Evolutionary conservation across 345 rosid species (phyloP).

Genomic region (Hibiscus mutabilis): DNA sequence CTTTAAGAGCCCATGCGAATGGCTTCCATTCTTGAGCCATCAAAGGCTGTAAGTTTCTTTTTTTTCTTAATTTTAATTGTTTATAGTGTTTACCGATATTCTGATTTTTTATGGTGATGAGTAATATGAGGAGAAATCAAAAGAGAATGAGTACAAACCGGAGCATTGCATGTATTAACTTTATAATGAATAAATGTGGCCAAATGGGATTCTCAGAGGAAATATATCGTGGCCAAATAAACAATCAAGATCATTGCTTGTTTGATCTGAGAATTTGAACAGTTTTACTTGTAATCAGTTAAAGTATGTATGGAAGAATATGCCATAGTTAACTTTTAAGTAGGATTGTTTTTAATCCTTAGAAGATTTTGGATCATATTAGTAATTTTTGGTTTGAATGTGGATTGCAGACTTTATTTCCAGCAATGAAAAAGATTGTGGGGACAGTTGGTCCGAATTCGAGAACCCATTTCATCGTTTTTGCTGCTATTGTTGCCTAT

Average conservation of each 20-base stretch:
- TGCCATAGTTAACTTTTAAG: neutral
- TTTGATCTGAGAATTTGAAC: neutral
- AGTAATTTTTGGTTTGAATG: conserved; percentile 3
- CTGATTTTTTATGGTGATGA: conserved; percentile 2
- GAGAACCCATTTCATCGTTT: neutral
- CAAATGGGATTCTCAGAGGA: too few relatives aligned
- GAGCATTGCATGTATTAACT: neutral
- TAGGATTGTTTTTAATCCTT: neutral
- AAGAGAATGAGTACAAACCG: neutral
- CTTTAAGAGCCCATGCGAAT: conserved; percentile 60
- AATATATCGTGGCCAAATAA: too few relatives aligned
- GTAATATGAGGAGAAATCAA: conserved; percentile 4
- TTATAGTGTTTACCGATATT: neutral
- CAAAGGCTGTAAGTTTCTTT: conserved; percentile 37
- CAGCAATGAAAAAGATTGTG: conserved; percentile 65
- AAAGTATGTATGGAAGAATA: neutral
- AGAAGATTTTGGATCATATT: neutral
- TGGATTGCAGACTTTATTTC: conserved; percentile 45
- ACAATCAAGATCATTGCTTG: neutral
- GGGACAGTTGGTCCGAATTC: conserved; percentile 52
- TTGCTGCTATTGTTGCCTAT: too few relatives aligned
- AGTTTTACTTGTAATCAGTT: neutral
- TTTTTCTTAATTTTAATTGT: neutral
- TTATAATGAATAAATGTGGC: too few relatives aligned
- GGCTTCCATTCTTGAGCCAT: conserved; percentile 69